phyloP scores from a whole-genome alignment of 768 basidiomycete species.

The Multifurca ochricompacta region DNA sequence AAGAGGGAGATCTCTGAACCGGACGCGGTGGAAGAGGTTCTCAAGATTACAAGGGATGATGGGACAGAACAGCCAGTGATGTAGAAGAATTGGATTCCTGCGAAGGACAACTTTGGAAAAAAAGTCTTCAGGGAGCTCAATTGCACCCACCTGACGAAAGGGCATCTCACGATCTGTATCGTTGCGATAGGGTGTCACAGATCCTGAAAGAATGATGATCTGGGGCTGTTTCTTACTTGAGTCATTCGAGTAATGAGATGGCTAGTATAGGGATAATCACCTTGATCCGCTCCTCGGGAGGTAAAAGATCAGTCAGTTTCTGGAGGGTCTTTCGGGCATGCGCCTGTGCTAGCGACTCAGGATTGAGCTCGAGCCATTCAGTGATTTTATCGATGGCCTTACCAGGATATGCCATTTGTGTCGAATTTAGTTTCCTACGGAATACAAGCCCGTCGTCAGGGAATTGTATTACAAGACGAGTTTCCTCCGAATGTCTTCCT shows the following conservation, averaged over 20 bases:
- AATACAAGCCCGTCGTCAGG: too few relatives aligned
- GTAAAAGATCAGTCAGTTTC: conserved; percentile 43
- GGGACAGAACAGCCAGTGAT: conserved; percentile 76
- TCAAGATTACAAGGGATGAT: conserved; percentile 55
- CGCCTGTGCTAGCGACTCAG: conserved; percentile 34
- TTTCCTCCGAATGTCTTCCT: too few relatives aligned
- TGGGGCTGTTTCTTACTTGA: conserved; percentile 44
- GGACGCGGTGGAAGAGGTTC: conserved; percentile 43
- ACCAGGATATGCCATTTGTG: conserved; percentile 9
- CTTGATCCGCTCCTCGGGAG: conserved; percentile 43
- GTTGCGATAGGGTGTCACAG: conserved; percentile 53
- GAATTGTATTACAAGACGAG: too few relatives aligned
- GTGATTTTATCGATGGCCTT: neutral
- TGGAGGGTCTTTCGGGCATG: conserved; percentile 49
- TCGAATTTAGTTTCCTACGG: too few relatives aligned
- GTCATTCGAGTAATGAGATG: neutral
- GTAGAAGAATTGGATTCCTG: conserved; percentile 87
- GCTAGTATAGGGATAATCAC: conserved; percentile 30
- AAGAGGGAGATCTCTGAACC: conserved; percentile 51
- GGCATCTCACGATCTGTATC: conserved; percentile 80
- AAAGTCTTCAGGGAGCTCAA: conserved; percentile 20
- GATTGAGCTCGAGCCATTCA: neutral
- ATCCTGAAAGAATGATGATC: conserved; percentile 60
- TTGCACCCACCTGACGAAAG: conserved; percentile 48
- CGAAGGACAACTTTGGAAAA: neutral